Conservation (phyloP, 2,329 filamentous ascomycete genomes). For the Clonostachys rosea region DNA sequence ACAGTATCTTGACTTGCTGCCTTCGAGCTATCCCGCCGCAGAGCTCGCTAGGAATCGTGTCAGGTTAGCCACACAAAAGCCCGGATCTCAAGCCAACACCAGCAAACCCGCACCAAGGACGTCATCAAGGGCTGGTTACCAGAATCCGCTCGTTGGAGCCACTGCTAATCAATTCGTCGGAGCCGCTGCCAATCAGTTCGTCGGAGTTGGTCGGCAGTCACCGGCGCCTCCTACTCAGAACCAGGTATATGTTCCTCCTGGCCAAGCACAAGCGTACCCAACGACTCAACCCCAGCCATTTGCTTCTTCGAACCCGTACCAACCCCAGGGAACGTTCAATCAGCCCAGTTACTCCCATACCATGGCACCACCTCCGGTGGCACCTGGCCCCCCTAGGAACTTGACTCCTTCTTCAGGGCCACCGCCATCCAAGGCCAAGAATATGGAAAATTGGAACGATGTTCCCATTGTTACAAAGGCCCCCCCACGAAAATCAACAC, state of each 20-base stretch:
- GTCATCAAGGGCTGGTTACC: no score
- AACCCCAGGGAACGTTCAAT: constrained; percentile 44
- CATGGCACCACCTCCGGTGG: constrained; percentile 23
- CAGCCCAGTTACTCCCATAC: constrained; percentile 30
- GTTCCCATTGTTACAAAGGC: constrained; percentile 79
- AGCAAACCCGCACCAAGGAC: constrained; percentile 7
- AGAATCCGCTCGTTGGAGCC: no score
- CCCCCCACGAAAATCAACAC: constrained; percentile 70
- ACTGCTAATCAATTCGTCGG: no score
- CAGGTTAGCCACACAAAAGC: constrained; percentile 68
- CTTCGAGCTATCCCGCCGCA: constrained; percentile 76
- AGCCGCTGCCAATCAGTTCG: no score
- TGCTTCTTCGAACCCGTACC: constrained; percentile 2
- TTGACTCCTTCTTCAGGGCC: constrained; percentile 65
- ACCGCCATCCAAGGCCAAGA: constrained; percentile 66
- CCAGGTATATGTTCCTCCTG: constrained; percentile 10
- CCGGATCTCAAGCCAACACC: constrained; percentile 15
- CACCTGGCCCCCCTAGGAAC: constrained; percentile 44
- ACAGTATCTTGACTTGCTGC: constrained; percentile 86
- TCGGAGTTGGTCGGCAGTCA: no score
- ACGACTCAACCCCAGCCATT: constrained; percentile 11
- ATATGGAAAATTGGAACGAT: constrained; percentile 88
- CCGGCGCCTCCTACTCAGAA: constrained; percentile 27
- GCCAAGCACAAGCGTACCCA: constrained; percentile 12
- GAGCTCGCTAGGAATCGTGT: constrained; percentile 84